Percentiles rank a stretch among this genome's conserved stretches.
Evolutionary conservation across 1,284 basidiomycete species (phyloP).

Genomic region (Cutaneotrichosporon cutaneum): DNA sequence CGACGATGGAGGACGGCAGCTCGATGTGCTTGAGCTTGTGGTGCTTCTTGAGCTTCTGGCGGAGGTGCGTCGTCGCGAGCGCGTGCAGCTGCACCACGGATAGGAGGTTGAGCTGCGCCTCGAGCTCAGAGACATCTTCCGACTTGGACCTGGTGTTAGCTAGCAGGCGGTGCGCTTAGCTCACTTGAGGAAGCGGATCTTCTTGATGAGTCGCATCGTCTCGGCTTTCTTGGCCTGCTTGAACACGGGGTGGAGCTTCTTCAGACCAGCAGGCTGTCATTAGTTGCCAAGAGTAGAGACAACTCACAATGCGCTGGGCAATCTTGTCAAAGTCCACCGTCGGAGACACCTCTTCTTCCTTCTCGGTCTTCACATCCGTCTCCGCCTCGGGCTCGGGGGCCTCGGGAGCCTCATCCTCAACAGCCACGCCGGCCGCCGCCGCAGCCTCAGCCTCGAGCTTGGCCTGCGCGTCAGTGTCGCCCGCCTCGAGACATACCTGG

Average conservation of each 20-base stretch:
- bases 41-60: constrained; percentile 73
- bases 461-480: constrained; percentile 17
- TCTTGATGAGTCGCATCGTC: constrained; percentile 77
- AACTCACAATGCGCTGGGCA: constrained; percentile 40
- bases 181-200: constrained; percentile 69
- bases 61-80: constrained; percentile 64
- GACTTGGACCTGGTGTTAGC: constrained; percentile 47
- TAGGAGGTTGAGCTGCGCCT: constrained; percentile 65
- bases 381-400: not conserved
- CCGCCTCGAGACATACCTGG: constrained; percentile 22
- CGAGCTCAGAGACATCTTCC: constrained; percentile 58
- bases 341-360: constrained; percentile 5
- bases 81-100: constrained; percentile 67
- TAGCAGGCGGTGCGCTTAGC: not conserved
- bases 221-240: constrained; percentile 84
- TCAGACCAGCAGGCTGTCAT: constrained; percentile 46
- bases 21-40: constrained; percentile 51
- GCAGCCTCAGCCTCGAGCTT: constrained; percentile 22
- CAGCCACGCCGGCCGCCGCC: constrained; percentile 4
- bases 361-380: constrained; percentile 11
- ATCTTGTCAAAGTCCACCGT: constrained; percentile 35
- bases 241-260: constrained; percentile 48
- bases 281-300: not conserved
- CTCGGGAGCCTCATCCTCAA: not conserved
- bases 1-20: constrained; percentile 50